Percentiles rank a stretch among this genome's conserved stretches.
phyloP scores from a whole-genome alignment of 306 rosid species.

The Styphnolobium japonicum region DNA sequence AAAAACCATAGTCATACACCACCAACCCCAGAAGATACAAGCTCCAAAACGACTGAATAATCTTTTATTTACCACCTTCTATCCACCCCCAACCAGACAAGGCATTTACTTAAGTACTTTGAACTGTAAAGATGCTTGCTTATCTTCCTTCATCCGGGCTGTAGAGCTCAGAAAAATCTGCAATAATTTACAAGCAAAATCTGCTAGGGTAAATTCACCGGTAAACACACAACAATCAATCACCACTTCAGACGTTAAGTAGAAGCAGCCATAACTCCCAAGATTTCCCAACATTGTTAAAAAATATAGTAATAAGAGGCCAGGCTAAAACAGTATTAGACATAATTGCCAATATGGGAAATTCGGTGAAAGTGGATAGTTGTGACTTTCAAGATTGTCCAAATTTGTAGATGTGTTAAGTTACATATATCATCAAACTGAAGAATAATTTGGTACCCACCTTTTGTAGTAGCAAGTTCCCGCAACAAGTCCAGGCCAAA shows the following conservation, averaged over 20 bases:
- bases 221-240: not conserved
- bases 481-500: constrained; percentile 80
- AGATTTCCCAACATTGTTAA: not conserved
- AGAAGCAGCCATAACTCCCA: not conserved
- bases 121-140: constrained; percentile 47
- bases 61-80: constrained; percentile 52
- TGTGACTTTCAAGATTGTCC: not conserved
- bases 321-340: not conserved
- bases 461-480: constrained; percentile 68
- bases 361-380: not conserved
- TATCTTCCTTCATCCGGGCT: constrained; percentile 47
- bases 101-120: constrained; percentile 52
- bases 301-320: not conserved
- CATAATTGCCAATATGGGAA: not conserved
- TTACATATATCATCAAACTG: not conserved
- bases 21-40: constrained; percentile 51
- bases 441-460: constrained; percentile 37
- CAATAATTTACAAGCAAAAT: not conserved
- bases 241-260: not conserved
- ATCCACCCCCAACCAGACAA: constrained; percentile 76
- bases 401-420: not conserved
- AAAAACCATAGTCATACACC: constrained; percentile 60
- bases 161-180: constrained; percentile 60
- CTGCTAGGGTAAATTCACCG: not conserved
- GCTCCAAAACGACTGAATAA: constrained; percentile 48